Conservation (phyloP, 441 rosid genomes). For the Euphorbia celastroides region DNA sequence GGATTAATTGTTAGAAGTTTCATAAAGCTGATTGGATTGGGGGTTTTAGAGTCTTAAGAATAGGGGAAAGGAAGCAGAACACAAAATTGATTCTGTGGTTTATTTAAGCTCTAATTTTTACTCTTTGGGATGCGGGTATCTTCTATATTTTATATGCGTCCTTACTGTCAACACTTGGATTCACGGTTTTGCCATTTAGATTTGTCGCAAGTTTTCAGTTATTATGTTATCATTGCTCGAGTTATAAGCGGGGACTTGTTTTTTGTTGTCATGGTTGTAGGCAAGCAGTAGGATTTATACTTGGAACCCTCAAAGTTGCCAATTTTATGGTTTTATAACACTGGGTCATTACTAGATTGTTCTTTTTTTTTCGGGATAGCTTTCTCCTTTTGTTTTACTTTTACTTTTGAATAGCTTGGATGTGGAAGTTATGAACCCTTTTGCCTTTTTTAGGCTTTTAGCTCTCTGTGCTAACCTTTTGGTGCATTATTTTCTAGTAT, state of each 20-base stretch:
- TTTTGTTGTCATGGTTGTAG: not conserved
- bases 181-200: not conserved
- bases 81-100: not conserved
- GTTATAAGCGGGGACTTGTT: not conserved
- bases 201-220: not conserved
- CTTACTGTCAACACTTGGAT: not conserved
- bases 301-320: not conserved
- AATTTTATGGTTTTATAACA: not conserved
- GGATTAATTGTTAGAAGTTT: not conserved
- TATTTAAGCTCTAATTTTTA: not conserved
- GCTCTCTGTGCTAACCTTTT: too few relatives aligned
- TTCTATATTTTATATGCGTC: not conserved
- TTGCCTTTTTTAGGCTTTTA: not conserved
- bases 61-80: not conserved
- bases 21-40: not conserved
- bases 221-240: not conserved
- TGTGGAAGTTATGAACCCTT: not conserved
- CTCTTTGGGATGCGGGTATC: not conserved
- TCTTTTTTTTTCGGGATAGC: too few relatives aligned
- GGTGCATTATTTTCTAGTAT: not conserved
- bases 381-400: not conserved
- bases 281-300: not conserved
- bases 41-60: not conserved
- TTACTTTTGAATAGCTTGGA: not conserved
- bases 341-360: not conserved